A percentile compares a stretch with the other conserved stretches of the same genome.
Evolutionary conservation across 768 basidiomycete genomes (phyloP).

Genomic region (Tubosaeta sp.): DNA sequence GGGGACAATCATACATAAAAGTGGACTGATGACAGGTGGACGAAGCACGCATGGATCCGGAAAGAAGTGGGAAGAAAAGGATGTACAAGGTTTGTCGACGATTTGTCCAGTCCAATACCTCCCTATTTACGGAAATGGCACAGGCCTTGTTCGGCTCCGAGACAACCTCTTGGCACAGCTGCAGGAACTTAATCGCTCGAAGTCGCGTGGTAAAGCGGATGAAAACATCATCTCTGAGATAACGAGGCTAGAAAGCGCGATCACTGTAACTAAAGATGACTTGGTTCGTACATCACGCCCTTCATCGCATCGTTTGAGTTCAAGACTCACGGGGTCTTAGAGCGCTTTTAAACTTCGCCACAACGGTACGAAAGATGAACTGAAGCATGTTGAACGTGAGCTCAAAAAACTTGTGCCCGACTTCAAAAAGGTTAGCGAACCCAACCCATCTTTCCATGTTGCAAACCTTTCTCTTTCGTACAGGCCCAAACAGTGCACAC

Average conservation of each 20-base stretch:
- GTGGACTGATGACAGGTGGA: constrained; percentile 95
- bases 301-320: not conserved
- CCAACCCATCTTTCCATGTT: not conserved
- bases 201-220: constrained; percentile 79
- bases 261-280: constrained; percentile 76
- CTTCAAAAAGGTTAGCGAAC: constrained; percentile 56
- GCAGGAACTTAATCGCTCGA: constrained; percentile 78
- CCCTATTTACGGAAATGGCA: not conserved
- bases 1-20: constrained; percentile 96
- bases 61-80: constrained; percentile 94
- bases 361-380: constrained; percentile 75
- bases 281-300: constrained; percentile 45
- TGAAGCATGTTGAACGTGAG: constrained; percentile 75
- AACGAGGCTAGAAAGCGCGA: constrained; percentile 72
- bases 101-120: constrained; percentile 23
- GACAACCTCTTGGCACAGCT: constrained; percentile 72
- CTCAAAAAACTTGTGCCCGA: constrained; percentile 65
- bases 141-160: constrained; percentile 54
- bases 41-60: constrained; percentile 67
- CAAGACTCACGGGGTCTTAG: constrained; percentile 35
- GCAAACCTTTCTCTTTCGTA: not conserved
- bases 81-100: constrained; percentile 66
- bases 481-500: constrained; percentile 55
- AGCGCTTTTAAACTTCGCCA: constrained; percentile 71
- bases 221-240: constrained; percentile 76